These are phyloP conservation scores for Apiospora marii DNA, from an alignment of 2,329 filamentous ascomycete genomes.

Conservation along the genomic window DNA sequence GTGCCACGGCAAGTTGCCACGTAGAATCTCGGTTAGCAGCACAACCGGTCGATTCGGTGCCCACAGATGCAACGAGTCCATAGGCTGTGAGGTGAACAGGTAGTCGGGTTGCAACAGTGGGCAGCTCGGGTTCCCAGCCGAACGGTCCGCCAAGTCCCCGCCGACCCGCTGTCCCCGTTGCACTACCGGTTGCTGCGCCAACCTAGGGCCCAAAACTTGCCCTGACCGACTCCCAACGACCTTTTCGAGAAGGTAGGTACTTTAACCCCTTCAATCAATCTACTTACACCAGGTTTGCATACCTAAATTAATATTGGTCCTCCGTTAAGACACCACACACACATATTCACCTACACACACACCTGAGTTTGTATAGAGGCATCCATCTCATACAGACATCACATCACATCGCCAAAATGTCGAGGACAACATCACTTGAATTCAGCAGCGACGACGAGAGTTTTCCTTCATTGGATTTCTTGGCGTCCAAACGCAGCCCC, in stretches of 20 bases:
- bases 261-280: neutral
- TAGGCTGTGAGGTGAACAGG: conserved; percentile 9
- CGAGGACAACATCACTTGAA: conserved; percentile 1
- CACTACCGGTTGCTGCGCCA: conserved; percentile 1
- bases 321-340: neutral
- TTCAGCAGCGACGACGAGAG: conserved; percentile 21
- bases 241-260: neutral
- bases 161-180: neutral
- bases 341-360: too few species aligned
- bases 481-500: neutral
- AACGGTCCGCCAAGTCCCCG: conserved; percentile 1
- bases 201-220: neutral
- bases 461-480: conserved; percentile 12
- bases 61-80: neutral
- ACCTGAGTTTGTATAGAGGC: neutral
- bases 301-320: neutral
- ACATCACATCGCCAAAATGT: neutral
- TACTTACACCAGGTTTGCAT: neutral
- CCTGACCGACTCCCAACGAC: neutral
- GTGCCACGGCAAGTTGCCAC: neutral
- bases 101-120: neutral
- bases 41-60: neutral
- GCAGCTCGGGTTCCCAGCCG: neutral
- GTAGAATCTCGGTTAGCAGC: neutral
- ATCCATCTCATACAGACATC: neutral